Conservation (phyloP, 768 basidiomycete species). For the Cubamyces lactineus region DNA sequence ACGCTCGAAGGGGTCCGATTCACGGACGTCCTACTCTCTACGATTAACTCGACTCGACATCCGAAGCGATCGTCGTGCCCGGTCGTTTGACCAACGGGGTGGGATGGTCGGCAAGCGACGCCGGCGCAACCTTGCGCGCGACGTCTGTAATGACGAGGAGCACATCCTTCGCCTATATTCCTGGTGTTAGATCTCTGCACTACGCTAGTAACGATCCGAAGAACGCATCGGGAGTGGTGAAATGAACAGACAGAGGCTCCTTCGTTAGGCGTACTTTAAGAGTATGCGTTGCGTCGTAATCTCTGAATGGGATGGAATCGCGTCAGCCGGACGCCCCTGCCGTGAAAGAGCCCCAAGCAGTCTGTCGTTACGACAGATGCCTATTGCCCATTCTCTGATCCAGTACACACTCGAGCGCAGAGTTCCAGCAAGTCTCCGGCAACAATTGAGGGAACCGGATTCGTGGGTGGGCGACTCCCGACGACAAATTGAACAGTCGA, state of each 20-base stretch:
- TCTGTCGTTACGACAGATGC: too few relatives aligned
- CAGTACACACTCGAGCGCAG: too few relatives aligned
- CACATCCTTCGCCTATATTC: background rate
- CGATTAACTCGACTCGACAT: too few relatives aligned
- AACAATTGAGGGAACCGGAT: too few relatives aligned
- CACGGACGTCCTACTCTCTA: too few relatives aligned
- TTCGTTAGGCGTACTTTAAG: background rate
- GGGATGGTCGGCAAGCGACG: background rate
- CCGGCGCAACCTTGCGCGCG: background rate
- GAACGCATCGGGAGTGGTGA: background rate
- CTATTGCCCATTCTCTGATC: too few relatives aligned
- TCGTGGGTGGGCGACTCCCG: background rate
- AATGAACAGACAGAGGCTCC: background rate
- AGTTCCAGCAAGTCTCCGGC: too few relatives aligned
- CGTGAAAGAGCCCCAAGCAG: background rate
- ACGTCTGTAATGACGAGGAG: background rate
- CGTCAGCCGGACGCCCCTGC: background rate
- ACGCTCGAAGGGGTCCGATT: too few relatives aligned
- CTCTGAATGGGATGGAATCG: background rate
- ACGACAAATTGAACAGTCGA: background rate
- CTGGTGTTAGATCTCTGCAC: background rate
- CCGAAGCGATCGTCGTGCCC: too few relatives aligned
- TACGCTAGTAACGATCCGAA: background rate
- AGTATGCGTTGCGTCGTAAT: background rate
- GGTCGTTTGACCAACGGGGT: too few relatives aligned